A percentile compares a stretch with the other conserved stretches of the same genome.
Evolutionary conservation across 2,329 filamentous ascomycete species (phyloP).

Genomic region (Neonectria coccinea): DNA sequence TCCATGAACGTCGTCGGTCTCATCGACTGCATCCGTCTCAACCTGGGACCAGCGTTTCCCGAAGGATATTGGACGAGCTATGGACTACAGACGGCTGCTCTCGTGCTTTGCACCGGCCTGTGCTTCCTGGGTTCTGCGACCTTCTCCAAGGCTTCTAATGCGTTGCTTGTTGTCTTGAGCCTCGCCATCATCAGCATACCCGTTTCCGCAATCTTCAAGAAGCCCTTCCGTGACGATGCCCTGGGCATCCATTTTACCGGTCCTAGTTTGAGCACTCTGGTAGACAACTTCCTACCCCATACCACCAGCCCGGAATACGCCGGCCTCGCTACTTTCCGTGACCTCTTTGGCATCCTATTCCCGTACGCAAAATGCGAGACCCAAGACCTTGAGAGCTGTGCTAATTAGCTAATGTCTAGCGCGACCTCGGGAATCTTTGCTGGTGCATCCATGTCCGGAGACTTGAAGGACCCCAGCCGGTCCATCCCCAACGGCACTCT

Average conservation of each 20-base stretch:
- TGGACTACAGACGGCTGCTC: slow-evolving; percentile 77
- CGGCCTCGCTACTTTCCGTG: slow-evolving; percentile 78
- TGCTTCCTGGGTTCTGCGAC: slow-evolving; percentile 84
- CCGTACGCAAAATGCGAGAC: slow-evolving; percentile 56
- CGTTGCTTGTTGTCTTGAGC: slow-evolving; percentile 76
- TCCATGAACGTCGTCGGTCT: slow-evolving; percentile 89
- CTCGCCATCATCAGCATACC: slow-evolving; percentile 85
- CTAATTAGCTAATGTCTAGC: slow-evolving; percentile 37
- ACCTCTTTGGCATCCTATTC: slow-evolving; percentile 88
- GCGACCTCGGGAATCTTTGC: slow-evolving; percentile 70
- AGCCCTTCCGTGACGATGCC: slow-evolving; percentile 73
- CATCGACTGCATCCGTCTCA: slow-evolving; percentile 83
- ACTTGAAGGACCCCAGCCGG: slow-evolving; percentile 84
- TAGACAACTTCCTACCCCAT: slow-evolving; percentile 80
- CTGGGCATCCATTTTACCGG: slow-evolving; percentile 82
- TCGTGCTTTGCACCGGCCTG: slow-evolving; percentile 78
- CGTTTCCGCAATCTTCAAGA: slow-evolving; percentile 75
- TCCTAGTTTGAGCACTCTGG: slow-evolving; percentile 75
- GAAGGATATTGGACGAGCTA: slow-evolving; percentile 83
- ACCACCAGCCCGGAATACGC: slow-evolving; percentile 71
- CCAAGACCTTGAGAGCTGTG: slow-evolving; percentile 45
- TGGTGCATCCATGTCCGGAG: slow-evolving; percentile 91
- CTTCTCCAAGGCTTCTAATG: slow-evolving; percentile 85
- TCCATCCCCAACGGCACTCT: slow-evolving; percentile 88
- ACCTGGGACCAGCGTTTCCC: slow-evolving; percentile 75